Percentiles rank a stretch among this genome's conserved stretches.
These are phyloP conservation scores for Miscanthus lutarioriparius DNA, from an alignment of 176 grass and related monocot species.

Conservation along the genomic window DNA sequence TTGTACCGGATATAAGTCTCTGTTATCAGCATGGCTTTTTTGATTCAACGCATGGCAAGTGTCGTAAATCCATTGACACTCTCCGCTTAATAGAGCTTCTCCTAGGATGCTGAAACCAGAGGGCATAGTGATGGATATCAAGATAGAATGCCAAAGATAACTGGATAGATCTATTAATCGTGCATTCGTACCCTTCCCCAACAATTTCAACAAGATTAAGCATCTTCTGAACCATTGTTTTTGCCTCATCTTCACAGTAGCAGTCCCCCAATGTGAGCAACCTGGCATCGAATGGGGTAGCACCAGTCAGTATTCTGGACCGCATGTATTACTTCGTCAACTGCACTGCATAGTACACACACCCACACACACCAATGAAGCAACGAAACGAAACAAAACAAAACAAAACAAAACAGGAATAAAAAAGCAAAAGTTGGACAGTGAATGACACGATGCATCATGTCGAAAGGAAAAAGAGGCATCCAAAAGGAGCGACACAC, in stretches of 20 bases:
- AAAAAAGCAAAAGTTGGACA: slow-evolving; percentile 24
- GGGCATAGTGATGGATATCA: not conserved
- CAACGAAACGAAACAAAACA: not conserved
- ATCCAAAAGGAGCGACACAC: slow-evolving; percentile 13
- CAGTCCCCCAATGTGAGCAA: slow-evolving; percentile 76
- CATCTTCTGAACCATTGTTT: slow-evolving; percentile 56
- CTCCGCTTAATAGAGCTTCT: slow-evolving; percentile 51
- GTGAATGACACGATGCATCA: slow-evolving; percentile 18
- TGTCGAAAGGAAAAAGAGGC: slow-evolving; percentile 8
- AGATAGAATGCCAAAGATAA: not conserved
- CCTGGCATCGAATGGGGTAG: slow-evolving; percentile 50
- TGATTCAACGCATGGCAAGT: slow-evolving; percentile 22
- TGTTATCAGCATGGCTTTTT: slow-evolving; percentile 31
- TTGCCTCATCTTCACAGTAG: slow-evolving; percentile 75
- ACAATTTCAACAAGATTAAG: slow-evolving; percentile 78
- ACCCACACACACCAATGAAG: not conserved
- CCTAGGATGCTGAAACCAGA: slow-evolving; percentile 68
- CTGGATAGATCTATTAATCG: not conserved
- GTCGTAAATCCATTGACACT: slow-evolving; percentile 59
- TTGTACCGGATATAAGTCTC: slow-evolving; percentile 59
- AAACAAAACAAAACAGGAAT: too few species aligned
- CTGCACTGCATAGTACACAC: not conserved
- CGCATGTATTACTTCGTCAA: not conserved
- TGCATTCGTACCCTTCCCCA: slow-evolving; percentile 76
- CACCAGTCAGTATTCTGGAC: slow-evolving; percentile 4